Evolutionary conservation across 164 flowering plant species (phyloP).

Genomic region (Sextonia rubra): DNA sequence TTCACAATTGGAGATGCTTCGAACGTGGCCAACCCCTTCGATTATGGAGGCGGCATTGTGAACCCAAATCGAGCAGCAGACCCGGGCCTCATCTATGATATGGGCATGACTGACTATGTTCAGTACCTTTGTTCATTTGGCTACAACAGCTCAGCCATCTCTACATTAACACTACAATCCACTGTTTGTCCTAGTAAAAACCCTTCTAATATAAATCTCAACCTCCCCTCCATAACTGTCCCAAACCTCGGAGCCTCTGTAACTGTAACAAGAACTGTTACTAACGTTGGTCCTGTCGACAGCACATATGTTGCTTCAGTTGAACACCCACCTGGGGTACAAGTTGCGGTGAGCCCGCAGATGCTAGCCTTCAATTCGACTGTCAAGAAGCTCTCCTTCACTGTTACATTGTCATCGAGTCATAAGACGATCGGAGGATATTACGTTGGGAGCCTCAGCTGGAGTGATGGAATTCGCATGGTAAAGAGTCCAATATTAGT

Average conservation of each 20-base stretch:
- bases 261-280: conserved; percentile 37
- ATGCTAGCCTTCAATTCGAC: conserved; percentile 37
- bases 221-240: conserved; percentile 44
- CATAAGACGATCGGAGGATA: conserved; percentile 33
- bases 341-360: conserved; percentile 37
- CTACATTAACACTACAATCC: conserved; percentile 15
- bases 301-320: conserved; percentile 29
- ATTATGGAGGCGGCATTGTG: conserved; percentile 35
- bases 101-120: conserved; percentile 22
- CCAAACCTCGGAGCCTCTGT: conserved; percentile 28
- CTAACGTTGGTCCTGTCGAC: conserved; percentile 34
- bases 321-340: conserved; percentile 37
- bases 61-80: conserved; percentile 36
- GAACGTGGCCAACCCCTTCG: conserved; percentile 35
- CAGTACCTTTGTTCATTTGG: conserved; percentile 35
- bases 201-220: conserved; percentile 21
- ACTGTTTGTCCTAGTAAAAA: conserved; percentile 13
- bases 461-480: conserved; percentile 34
- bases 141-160: conserved; percentile 21
- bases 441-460: conserved; percentile 39
- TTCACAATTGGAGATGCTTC: neutral
- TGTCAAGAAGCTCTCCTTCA: conserved; percentile 27
- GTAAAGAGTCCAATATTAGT: conserved; percentile 26
- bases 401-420: conserved; percentile 25
- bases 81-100: conserved; percentile 41